A percentile compares a stretch with the other conserved stretches of the same genome.
Evolutionary conservation across 176 grass and related monocot species (phyloP).

Genomic region (Cenchrus fungigraminus): DNA sequence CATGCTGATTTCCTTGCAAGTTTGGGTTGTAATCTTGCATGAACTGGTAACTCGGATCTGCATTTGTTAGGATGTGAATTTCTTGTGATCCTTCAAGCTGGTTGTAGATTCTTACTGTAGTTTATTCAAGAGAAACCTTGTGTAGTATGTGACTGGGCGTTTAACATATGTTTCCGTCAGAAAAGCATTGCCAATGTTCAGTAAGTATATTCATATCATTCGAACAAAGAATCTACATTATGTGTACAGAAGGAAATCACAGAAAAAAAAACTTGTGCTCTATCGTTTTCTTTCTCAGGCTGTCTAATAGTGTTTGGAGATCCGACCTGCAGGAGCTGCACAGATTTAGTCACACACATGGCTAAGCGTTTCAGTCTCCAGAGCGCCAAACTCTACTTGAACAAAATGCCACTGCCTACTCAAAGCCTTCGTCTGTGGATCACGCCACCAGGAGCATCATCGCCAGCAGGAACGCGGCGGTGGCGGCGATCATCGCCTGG

Average conservation of each 20-base stretch:
- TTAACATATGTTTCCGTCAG: not conserved
- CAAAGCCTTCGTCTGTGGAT: not conserved
- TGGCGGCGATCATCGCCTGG: not conserved
- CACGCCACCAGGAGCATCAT: conserved; percentile 42
- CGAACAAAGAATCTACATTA: not conserved
- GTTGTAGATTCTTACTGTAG: conserved; percentile 23
- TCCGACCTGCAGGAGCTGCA: conserved; percentile 7
- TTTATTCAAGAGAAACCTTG: conserved; percentile 8
- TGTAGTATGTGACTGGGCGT: not conserved
- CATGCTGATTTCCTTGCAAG: conserved; percentile 13
- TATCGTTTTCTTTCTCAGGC: not conserved
- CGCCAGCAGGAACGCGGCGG: conserved; percentile 8
- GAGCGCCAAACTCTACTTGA: not conserved
- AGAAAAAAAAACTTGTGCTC: conserved; percentile 13
- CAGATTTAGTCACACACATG: not conserved
- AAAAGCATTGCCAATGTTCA: conserved; percentile 10
- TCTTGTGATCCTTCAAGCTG: conserved; percentile 14
- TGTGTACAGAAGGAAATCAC: not conserved
- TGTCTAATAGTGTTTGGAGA: conserved; percentile 15
- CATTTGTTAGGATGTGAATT: conserved; percentile 7
- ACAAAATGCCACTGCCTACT: not conserved
- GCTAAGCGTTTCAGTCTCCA: not conserved
- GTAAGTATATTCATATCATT: not conserved
- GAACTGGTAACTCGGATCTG: conserved; percentile 13
- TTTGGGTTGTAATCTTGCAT: conserved; percentile 24